phyloP scores from a whole-genome alignment of 805 yeast genomes.

The Maudiozyma pseudohumilis region DNA sequence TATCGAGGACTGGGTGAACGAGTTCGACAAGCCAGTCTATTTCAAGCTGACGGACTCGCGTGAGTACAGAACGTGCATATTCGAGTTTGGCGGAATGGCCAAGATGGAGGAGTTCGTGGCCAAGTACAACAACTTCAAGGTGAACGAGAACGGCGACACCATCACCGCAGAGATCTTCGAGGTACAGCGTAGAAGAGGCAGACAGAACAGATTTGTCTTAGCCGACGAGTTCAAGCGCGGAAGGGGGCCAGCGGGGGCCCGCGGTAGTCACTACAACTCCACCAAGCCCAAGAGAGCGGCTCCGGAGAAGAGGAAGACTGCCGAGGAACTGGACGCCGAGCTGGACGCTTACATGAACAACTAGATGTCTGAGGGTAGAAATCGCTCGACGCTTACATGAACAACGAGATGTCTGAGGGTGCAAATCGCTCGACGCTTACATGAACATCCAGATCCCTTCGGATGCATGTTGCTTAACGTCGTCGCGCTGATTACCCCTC shows the following conservation, averaged over 20 bases:
- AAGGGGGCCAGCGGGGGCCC: background rate
- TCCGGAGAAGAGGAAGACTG: slow-evolving; percentile 9
- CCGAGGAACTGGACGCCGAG: slow-evolving; percentile 25
- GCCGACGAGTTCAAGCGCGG: background rate
- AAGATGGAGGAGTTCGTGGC: slow-evolving; percentile 18
- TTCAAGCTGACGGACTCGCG: slow-evolving; percentile 20
- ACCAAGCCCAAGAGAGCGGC: background rate
- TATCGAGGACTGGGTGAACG: slow-evolving; percentile 27
- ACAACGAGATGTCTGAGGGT: too few species aligned
- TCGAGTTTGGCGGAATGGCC: slow-evolving; percentile 17
- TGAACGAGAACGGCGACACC: slow-evolving; percentile 12
- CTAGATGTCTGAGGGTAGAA: too few species aligned
- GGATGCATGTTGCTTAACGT: too few species aligned
- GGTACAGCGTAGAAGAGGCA: slow-evolving; percentile 1
- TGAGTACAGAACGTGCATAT: slow-evolving; percentile 23
- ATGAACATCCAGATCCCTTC: too few species aligned
- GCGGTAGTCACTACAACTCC: slow-evolving; percentile 6
- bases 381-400: too few species aligned
- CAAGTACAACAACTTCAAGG: slow-evolving; percentile 17
- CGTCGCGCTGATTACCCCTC: too few species aligned
- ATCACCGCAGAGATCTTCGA: slow-evolving; percentile 19
- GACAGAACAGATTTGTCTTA: background rate
- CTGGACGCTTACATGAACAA: slow-evolving; percentile 26
- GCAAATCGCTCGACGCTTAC: too few species aligned
- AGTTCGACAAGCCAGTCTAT: slow-evolving; percentile 16